phyloP scores from a whole-genome alignment of 2,329 filamentous ascomycete species.

The Exophiala phaeomuriformis region DNA sequence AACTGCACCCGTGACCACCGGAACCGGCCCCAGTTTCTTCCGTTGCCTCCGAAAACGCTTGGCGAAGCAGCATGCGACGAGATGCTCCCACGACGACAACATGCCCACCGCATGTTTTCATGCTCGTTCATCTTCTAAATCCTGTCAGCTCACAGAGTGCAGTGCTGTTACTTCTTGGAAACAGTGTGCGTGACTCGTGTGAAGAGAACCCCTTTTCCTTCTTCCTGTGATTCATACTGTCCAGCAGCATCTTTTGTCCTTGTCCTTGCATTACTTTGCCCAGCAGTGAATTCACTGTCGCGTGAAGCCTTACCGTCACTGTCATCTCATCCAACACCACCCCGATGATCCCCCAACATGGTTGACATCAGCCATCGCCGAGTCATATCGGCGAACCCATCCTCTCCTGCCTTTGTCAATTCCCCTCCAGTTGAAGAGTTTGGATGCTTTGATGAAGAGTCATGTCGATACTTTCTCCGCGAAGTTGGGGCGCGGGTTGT shows the following conservation, averaged over 20 bases:
- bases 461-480: constrained; percentile 28
- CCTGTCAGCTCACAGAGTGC: too few species aligned
- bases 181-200: neutral
- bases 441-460: constrained; percentile 28
- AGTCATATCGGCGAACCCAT: constrained; percentile 4
- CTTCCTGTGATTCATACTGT: too few species aligned
- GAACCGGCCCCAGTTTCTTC: neutral
- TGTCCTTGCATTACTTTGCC: too few species aligned
- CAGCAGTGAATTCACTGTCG: too few species aligned
- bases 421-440: constrained; percentile 12
- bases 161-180: neutral
- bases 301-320: too few species aligned
- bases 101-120: too few species aligned
- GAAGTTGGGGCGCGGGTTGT: constrained; percentile 26
- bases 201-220: too few species aligned
- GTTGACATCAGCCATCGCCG: constrained; percentile 7
- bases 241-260: too few species aligned
- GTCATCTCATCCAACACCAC: neutral
- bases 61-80: neutral
- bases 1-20: neutral
- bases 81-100: neutral
- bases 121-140: too few species aligned
- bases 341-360: constrained; percentile 1
- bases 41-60: neutral
- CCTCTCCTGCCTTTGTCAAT: constrained; percentile 3